Conservation (phyloP, 768 basidiomycete genomes). For the Clitopilus hobsonii region DNA sequence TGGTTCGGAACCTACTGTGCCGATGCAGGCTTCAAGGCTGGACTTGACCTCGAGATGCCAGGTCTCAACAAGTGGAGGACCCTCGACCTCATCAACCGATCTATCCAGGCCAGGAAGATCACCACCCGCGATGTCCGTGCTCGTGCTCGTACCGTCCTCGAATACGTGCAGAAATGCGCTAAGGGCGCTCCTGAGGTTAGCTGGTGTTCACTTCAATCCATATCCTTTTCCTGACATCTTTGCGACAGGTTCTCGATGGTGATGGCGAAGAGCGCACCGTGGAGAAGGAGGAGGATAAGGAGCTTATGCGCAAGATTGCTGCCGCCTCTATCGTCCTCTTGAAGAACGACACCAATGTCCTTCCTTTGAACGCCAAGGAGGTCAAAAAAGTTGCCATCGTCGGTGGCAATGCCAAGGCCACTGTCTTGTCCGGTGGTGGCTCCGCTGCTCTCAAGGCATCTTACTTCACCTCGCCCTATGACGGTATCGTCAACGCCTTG, state of each 20-base stretch:
- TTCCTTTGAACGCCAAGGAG: constrained; percentile 43
- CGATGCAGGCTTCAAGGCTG: constrained; percentile 64
- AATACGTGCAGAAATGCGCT: constrained; percentile 68
- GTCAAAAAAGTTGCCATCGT: constrained; percentile 73
- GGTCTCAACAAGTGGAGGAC: constrained; percentile 74
- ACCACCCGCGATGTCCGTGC: constrained; percentile 60
- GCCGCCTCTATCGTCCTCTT: constrained; percentile 69
- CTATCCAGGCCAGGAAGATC: constrained; percentile 58
- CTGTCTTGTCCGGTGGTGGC: constrained; percentile 63
- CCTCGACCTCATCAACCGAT: constrained; percentile 60
- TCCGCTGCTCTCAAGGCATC: constrained; percentile 70
- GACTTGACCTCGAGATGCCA: constrained; percentile 79
- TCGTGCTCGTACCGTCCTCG: constrained; percentile 61
- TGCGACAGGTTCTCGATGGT: constrained; percentile 56
- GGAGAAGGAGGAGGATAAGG: constrained; percentile 57
- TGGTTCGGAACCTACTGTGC: constrained; percentile 78
- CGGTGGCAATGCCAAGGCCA: constrained; percentile 66
- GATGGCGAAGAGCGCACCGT: constrained; percentile 62
- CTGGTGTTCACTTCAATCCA: constrained; percentile 5
- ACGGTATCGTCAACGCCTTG: constrained; percentile 65
- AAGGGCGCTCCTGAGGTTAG: constrained; percentile 58
- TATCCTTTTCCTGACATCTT: neutral
- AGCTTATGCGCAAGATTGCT: constrained; percentile 63
- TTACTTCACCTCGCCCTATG: constrained; percentile 73
- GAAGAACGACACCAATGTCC: constrained; percentile 57